Conservation (phyloP, 441 rosid species). For the Omphalea diandra region DNA sequence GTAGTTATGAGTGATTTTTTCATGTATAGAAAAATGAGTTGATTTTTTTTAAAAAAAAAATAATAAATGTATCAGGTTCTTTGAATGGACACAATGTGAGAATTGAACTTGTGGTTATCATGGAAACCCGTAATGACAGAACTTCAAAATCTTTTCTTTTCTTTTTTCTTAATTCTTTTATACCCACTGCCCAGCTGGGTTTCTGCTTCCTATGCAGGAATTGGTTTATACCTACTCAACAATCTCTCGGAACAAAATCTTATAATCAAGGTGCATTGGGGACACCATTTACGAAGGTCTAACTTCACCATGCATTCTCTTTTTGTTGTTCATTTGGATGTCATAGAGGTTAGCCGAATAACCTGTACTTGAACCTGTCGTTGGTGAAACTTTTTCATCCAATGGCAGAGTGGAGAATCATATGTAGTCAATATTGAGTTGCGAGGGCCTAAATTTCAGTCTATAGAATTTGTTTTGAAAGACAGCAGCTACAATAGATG, state of each 20-base stretch:
- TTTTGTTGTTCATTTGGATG: constrained; percentile 9
- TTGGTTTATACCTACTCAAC: constrained; percentile 55
- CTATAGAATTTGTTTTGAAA: constrained; percentile 65
- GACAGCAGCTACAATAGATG: constrained; percentile 60
- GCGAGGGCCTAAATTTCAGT: constrained; percentile 49
- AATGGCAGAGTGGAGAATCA: constrained; percentile 45
- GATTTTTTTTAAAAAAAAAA: constrained; percentile 4
- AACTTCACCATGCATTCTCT: constrained; percentile 14
- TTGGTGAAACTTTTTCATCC: constrained; percentile 1
- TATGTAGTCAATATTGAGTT: constrained; percentile 52
- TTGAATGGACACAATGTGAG: constrained; percentile 48
- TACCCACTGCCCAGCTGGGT: not conserved
- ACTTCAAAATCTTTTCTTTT: not conserved
- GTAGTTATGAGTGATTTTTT: no score
- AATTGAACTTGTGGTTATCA: constrained; percentile 54
- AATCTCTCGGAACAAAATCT: constrained; percentile 33
- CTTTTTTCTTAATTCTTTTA: not conserved
- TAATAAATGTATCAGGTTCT: constrained; percentile 48
- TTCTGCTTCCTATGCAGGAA: constrained; percentile 34
- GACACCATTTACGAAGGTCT: constrained; percentile 54
- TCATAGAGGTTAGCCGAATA: not conserved
- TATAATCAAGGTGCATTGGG: constrained; percentile 56
- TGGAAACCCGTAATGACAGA: constrained; percentile 44
- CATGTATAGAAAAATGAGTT: constrained; percentile 10
- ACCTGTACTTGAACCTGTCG: not conserved